Evolutionary conservation across 192 early-diverging fungal genomes (phyloP).

Genomic region (Diversispora eburnea): DNA sequence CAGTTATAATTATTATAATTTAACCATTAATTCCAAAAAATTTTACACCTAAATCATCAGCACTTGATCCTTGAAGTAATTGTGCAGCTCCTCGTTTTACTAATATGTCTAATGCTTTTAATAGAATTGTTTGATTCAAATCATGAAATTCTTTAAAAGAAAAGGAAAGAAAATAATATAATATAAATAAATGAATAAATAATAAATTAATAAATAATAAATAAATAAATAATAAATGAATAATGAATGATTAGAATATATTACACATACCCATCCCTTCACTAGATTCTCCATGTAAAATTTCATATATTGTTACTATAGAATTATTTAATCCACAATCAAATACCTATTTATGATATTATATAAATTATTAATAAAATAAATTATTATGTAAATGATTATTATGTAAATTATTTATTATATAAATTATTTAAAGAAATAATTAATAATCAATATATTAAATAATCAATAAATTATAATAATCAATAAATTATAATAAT

Average conservation of each 20-base stretch:
- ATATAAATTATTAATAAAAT: too few species aligned
- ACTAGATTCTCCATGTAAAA: constrained; percentile 79
- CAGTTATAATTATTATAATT: too few species aligned
- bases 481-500: constrained; percentile 12
- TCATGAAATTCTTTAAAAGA: constrained; percentile 71
- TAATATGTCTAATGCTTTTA: constrained; percentile 75
- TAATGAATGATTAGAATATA: neutral
- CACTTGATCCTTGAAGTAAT: constrained; percentile 63
- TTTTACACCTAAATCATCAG: constrained; percentile 83
- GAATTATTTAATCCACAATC: constrained; percentile 71
- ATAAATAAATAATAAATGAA: neutral
- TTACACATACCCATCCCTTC: constrained; percentile 63
- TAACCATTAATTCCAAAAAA: constrained; percentile 51
- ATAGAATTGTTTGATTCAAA: constrained; percentile 67
- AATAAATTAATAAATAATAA: neutral
- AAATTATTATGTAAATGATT: too few species aligned
- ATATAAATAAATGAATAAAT: neutral
- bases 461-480: constrained; percentile 9
- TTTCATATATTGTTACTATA: constrained; percentile 84
- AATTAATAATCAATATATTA: neutral
- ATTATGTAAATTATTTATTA: neutral
- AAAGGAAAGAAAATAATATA: neutral
- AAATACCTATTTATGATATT: constrained; percentile 47
- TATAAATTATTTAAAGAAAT: neutral
- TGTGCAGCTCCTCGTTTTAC: constrained; percentile 80